phyloP scores from a whole-genome alignment of 2,329 filamentous ascomycete species.

The Pseudogymnoascus sp. region DNA sequence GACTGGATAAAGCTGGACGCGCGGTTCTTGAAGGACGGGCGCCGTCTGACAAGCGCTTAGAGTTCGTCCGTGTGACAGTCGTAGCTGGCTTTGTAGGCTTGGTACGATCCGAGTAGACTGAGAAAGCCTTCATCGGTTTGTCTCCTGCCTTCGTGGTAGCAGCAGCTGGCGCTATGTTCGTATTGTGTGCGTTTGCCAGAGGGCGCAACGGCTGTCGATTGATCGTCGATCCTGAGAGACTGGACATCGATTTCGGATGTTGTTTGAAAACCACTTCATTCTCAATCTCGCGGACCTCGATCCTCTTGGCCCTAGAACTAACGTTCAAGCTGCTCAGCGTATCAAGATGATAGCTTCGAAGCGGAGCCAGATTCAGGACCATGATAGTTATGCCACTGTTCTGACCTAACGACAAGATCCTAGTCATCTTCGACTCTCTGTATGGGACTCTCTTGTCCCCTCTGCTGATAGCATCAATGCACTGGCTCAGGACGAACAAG shows the following conservation, averaged over 20 bases:
- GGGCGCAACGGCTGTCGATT: slow-evolving; percentile 73
- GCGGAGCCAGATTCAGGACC: slow-evolving; percentile 88
- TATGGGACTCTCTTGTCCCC: slow-evolving; percentile 78
- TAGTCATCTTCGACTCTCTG: slow-evolving; percentile 93
- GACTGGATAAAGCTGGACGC: slow-evolving; percentile 31
- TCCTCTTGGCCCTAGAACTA: slow-evolving; percentile 90
- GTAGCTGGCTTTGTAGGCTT: slow-evolving; percentile 39
- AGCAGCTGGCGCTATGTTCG: slow-evolving; percentile 54
- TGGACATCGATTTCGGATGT: slow-evolving; percentile 50
- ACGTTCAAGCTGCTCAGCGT: slow-evolving; percentile 92
- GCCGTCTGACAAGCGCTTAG: slow-evolving; percentile 30
- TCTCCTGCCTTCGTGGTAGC: slow-evolving; percentile 49
- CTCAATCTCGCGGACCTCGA: slow-evolving; percentile 90
- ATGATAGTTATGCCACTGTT: slow-evolving; percentile 94
- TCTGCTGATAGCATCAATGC: slow-evolving; percentile 84
- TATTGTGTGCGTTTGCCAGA: slow-evolving; percentile 68
- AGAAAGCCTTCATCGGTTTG: slow-evolving; percentile 78
- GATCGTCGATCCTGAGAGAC: slow-evolving; percentile 36
- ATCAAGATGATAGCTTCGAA: slow-evolving; percentile 89
- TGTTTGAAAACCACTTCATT: slow-evolving; percentile 89
- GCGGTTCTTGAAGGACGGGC: slow-evolving; percentile 45
- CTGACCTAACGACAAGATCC: slow-evolving; percentile 84
- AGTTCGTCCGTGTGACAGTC: slow-evolving; percentile 29
- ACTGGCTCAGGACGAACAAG: slow-evolving; percentile 88
- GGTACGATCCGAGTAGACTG: slow-evolving; percentile 73